Percentiles rank a stretch among this genome's conserved stretches.
phyloP scores from a whole-genome alignment of 495 filamentous ascomycete genomes.

The Xylaria cubensis region DNA sequence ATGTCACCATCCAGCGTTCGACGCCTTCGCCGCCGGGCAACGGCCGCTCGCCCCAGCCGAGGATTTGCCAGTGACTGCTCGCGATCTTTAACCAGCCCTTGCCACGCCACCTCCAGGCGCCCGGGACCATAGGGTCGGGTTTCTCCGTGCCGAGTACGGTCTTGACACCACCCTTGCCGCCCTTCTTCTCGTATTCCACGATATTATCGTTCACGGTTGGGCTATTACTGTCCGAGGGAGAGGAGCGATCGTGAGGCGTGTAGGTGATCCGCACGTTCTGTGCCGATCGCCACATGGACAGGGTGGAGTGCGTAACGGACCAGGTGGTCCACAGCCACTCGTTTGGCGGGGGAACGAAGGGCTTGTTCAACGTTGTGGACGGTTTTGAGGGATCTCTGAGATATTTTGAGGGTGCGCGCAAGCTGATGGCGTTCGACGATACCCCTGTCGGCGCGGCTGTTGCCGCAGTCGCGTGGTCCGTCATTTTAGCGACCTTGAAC shows the following conservation, averaged over 20 bases:
- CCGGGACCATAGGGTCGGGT: constrained; percentile 46
- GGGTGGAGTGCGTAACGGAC: constrained; percentile 77
- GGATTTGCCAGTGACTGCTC: constrained; percentile 72
- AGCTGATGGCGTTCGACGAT: constrained; percentile 35
- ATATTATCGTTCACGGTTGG: constrained; percentile 66
- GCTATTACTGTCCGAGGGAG: constrained; percentile 14
- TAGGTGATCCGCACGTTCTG: constrained; percentile 82
- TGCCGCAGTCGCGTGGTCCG: constrained; percentile 25
- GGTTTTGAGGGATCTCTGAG: constrained; percentile 34
- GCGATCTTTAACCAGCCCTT: constrained; percentile 70
- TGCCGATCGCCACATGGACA: constrained; percentile 74
- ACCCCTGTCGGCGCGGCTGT: neutral
- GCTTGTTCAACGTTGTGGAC: constrained; percentile 29
- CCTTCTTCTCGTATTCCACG: constrained; percentile 66
- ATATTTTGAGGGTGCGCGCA: constrained; percentile 56
- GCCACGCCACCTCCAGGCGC: constrained; percentile 74
- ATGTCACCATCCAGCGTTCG: constrained; percentile 72
- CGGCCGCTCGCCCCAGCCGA: constrained; percentile 66
- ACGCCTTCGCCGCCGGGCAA: constrained; percentile 38
- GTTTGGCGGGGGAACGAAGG: constrained; percentile 60
- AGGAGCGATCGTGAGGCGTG: constrained; percentile 46
- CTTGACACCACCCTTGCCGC: constrained; percentile 55
- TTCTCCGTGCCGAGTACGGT: constrained; percentile 70
- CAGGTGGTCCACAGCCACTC: constrained; percentile 71
- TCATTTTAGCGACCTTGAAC: constrained; percentile 23